A percentile compares a stretch with the other conserved stretches of the same genome.
Evolutionary conservation across 495 filamentous ascomycete genomes (phyloP).

Genomic region (Aspergillus indologenus): DNA sequence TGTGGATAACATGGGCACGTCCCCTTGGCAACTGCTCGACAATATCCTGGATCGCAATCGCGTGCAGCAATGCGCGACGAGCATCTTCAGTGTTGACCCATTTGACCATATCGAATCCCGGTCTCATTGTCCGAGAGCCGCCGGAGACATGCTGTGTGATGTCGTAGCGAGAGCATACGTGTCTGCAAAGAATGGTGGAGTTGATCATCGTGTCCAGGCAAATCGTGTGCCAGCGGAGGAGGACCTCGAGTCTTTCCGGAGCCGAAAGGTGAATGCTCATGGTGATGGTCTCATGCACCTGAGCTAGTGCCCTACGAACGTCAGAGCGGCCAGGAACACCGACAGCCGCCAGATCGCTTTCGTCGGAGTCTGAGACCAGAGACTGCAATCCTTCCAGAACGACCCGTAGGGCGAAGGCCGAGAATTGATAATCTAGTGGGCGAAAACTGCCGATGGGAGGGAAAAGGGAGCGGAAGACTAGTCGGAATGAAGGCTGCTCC

Average conservation of each 20-base stretch:
- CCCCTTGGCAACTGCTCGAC: conserved; percentile 48
- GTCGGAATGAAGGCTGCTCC: conserved; percentile 38
- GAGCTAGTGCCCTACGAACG: conserved; percentile 39
- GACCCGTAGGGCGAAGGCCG: conserved; percentile 43
- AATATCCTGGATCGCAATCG: conserved; percentile 49
- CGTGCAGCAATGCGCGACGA: conserved; percentile 44
- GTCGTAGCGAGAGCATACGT: conserved; percentile 40
- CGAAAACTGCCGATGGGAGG: conserved; percentile 33
- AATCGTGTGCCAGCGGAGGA: conserved; percentile 50
- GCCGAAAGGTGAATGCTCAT: conserved; percentile 38
- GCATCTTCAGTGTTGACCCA: conserved; percentile 43
- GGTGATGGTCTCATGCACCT: conserved; percentile 40
- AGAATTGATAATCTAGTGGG: conserved; percentile 37
- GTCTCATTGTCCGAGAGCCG: conserved; percentile 21
- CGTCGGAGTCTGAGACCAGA: conserved; percentile 40
- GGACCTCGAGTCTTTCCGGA: conserved; percentile 39
- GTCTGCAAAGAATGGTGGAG: conserved; percentile 40
- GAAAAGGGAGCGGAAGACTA: conserved; percentile 42
- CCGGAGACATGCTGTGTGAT: conserved; percentile 42
- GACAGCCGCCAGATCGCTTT: conserved; percentile 35
- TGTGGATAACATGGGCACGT: conserved; percentile 45
- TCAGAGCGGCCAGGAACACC: conserved; percentile 43
- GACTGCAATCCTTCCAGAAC: conserved; percentile 48
- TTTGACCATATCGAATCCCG: conserved; percentile 36
- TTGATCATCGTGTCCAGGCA: conserved; percentile 46